Evolutionary conservation across 495 filamentous ascomycete species (phyloP), one percentile per base, ranked within the genome.

Genomic region (Jackrogersella multiformis): DNA sequence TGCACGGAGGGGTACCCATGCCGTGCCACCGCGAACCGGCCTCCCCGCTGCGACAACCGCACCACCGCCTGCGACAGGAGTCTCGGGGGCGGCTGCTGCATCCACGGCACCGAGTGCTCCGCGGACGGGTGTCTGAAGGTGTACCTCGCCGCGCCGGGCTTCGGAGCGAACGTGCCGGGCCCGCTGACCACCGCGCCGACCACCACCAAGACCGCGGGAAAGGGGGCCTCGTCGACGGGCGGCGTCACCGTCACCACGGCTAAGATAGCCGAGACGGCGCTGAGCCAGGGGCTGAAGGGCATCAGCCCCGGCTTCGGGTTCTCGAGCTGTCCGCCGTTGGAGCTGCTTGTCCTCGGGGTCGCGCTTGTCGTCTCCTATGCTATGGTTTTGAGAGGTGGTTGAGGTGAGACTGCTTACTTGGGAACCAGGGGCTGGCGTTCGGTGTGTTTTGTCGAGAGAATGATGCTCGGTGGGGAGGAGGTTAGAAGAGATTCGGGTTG

Each of bases 51-150:
- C 51, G 56, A 52, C 41, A 28, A 15, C 12, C 9, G 2, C 15
- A 26, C 39, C 20, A 36, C 7, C n/a, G n/a, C 67, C 16, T 70
- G 67, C 44, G 44, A 24, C 56, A 32, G 41, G 35, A 5, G 0
- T 16, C 36, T 66, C 49, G 67, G 67, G 23, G 67, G 67, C 56
- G 67, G 67, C 0, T 70, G 67, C 56, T 70, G 67, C 36, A 24
- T 52, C 15, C 67, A 51, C 16, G 57, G 52, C 4, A 57, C 61
- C 5, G 7, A 53, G 51, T 70, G 67, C 45, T n/a, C 67, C 2
- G 12, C 21, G n/a, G 61, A n/a, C 30, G 67, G 67, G 12, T 70
- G 67, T 35, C 56, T 65, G 12, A 61, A 66, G 42, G 49, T 56
- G 20, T 70, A 70, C 56, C 67, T 42, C 41, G 67, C 67, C 1